These are phyloP conservation scores for Oldenlandia corymbosa DNA, from an alignment of 257 asterid species.

Conservation along the genomic window DNA sequence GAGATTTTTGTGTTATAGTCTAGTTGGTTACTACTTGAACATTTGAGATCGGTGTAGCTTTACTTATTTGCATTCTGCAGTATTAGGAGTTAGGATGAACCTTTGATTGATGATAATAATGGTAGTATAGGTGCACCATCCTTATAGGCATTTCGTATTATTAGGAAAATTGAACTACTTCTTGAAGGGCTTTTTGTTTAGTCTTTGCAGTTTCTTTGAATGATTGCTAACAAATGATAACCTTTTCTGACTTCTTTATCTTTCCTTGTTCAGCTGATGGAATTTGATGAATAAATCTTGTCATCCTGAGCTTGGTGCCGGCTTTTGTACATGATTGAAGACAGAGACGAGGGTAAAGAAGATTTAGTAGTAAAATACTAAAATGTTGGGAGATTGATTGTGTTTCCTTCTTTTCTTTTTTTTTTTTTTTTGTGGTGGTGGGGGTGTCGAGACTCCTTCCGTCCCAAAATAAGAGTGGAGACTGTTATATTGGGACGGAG, in stretches of 20 bases:
- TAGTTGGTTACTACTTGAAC: neutral
- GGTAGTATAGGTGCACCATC: too few relatives aligned
- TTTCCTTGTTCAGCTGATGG: conserved; percentile 32
- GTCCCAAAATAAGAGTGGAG: too few relatives aligned
- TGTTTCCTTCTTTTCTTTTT: too few relatives aligned
- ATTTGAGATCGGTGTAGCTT: neutral
- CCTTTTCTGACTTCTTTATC: conserved; percentile 7
- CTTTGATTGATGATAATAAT: too few relatives aligned
- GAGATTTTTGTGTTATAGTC: neutral
- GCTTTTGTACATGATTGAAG: conserved; percentile 2
- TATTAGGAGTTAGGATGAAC: neutral
- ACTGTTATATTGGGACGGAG: too few relatives aligned
- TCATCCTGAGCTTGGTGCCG: too few relatives aligned
- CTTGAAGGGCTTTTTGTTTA: neutral
- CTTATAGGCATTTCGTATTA: neutral
- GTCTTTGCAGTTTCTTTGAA: neutral
- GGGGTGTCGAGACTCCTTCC: too few relatives aligned
- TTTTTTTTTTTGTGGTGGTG: too few relatives aligned
- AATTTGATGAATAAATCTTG: conserved; percentile 29
- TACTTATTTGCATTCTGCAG: neutral
- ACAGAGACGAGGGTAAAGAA: neutral
- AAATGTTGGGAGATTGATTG: neutral
- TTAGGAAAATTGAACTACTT: neutral
- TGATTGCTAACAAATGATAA: neutral
- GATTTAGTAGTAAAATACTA: neutral